Evolutionary conservation across 1,139 yeast genomes (phyloP), one percentile per base, ranked within the genome.

Genomic region (Suhomyces kunorum): DNA sequence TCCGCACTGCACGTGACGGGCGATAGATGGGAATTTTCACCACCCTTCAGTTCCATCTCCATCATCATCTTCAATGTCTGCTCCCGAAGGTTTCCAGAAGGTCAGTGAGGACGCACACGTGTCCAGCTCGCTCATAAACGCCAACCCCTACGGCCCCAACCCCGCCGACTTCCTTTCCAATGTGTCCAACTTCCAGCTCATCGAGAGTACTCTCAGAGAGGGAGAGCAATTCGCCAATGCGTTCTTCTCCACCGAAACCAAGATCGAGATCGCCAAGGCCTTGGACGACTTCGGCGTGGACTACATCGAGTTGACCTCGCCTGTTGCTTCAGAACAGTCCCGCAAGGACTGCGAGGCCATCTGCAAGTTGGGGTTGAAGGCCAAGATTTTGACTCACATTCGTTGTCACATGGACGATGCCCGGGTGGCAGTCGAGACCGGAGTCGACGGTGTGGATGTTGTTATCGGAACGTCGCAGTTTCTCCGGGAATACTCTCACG

Each of bases 341-440:
- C 80, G 94, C 65, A 71, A 64, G 53, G 98, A 92, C 68, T 90
- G 98, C 75, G 97, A 92, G 71, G 98, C 97, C 46, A 92, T 92
- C 55, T 92, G 98, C 77, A 90, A 92, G 74, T 78, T 92, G 53
- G 98, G 98, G 3, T 81, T 92, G 63, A 89, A 87, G 73, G 94
- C 98, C 50, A 92, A 92, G 74, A 88, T 90, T 50, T 78, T 90
- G 56, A 80, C 85, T 38, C 97, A 90, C 64, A 90, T 90, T 56
- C 82, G 97, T 71, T 92, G 98, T 68, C 97, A 90, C 66, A 90
- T 92, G 98, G 98, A 92, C 64, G 98, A 92, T 59, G 98, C 98
- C 48, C 78, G 85, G 61, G 87, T 92, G 43, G 98, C 98, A 3
- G 98, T 92, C 24, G 90, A 88, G 61, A 92, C 98, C 33, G 98